Evolutionary conservation across 1,139 yeast species (phyloP), one percentile per base, ranked within the genome.

Genomic region (Taphrina deformans): DNA sequence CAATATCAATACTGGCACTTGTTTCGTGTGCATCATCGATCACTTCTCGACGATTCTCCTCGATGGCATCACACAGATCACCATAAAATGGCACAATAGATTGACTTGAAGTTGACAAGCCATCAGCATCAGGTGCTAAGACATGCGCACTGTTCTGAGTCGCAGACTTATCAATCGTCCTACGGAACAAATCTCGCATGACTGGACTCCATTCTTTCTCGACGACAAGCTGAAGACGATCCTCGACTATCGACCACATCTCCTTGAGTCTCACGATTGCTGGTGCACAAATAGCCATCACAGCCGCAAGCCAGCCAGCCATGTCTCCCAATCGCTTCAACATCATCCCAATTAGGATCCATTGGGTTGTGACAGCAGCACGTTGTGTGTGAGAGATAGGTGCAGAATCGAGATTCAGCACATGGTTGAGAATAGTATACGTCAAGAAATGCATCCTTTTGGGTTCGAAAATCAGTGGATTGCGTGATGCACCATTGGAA

Each of bases 261-360:
- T 83, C 82, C 29, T 83, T 79, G 61, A 93, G 78, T 69, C 99
- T 81, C 67, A 92, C 77, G 2, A 92, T 81, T 0, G 97, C 96
- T 65, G 88, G 85, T 0, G 96, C 89, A 71, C 96, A 86, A 1
- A 92, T 81, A 1, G 88, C 82, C 0, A 95, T 86, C 0, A 96
- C 91, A 70, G 92, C 86, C 1, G 97, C 97, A 41, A 90, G 78
- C 98, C 98, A 93, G 33, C 96, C 87, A 0, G 92, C 92, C 93
- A 91, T 89, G 73, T 93, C 96, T 60, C 99, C 99, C 29, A 84
- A 79, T 69, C 84, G 84, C 72, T 90, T 96, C 68, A 92, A 82
- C 40, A 81, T 78, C 69, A 89, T 85, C 3, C 97, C 98, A 56
- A 92, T 79, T 69, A 86, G 86, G 60, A 92, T 88, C 99, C 98